Evolutionary conservation across 2,329 filamentous ascomycete species (phyloP).

Genomic region (Hypoxylon sp.): DNA sequence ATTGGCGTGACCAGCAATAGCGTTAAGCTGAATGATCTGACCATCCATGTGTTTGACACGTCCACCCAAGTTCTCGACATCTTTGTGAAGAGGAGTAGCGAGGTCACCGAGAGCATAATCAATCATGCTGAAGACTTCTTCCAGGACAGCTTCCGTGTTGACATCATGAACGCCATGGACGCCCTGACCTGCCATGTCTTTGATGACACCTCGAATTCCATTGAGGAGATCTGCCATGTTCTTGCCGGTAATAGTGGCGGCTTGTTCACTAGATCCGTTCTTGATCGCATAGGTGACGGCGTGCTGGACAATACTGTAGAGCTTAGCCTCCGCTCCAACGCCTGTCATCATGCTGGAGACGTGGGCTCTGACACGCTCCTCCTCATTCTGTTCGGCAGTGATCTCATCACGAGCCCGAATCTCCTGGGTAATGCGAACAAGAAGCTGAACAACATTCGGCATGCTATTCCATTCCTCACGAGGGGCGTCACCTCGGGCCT

Average conservation of each 20-base stretch:
- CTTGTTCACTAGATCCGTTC: slow-evolving; percentile 61
- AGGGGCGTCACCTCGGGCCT: slow-evolving; percentile 44
- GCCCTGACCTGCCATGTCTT: slow-evolving; percentile 54
- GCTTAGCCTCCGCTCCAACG: slow-evolving; percentile 46
- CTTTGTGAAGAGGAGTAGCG: too few relatives aligned
- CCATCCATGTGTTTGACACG: slow-evolving; percentile 21
- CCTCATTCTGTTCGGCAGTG: slow-evolving; percentile 43
- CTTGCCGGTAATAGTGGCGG: slow-evolving; percentile 55
- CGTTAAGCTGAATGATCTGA: slow-evolving; percentile 45
- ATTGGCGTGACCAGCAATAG: slow-evolving; percentile 48
- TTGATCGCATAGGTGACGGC: slow-evolving; percentile 53
- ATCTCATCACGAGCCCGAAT: slow-evolving; percentile 57
- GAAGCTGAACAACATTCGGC: slow-evolving; percentile 37
- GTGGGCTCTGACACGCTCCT: slow-evolving; percentile 46
- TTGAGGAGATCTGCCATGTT: slow-evolving; percentile 37
- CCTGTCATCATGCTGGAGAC: slow-evolving; percentile 49
- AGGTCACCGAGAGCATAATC: slow-evolving; percentile 47
- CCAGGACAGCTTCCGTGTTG: slow-evolving; percentile 42
- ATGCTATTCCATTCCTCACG: slow-evolving; percentile 43
- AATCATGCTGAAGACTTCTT: slow-evolving; percentile 47
- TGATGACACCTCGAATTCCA: slow-evolving; percentile 34
- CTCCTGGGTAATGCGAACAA: slow-evolving; percentile 54
- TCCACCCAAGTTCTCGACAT: slow-evolving; percentile 30
- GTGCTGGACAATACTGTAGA: slow-evolving; percentile 52
- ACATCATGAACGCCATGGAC: slow-evolving; percentile 50